Percentiles rank a stretch among this genome's conserved stretches.
Conservation (phyloP, 495 filamentous ascomycete genomes). For the Penicillium atrosanguineum region DNA sequence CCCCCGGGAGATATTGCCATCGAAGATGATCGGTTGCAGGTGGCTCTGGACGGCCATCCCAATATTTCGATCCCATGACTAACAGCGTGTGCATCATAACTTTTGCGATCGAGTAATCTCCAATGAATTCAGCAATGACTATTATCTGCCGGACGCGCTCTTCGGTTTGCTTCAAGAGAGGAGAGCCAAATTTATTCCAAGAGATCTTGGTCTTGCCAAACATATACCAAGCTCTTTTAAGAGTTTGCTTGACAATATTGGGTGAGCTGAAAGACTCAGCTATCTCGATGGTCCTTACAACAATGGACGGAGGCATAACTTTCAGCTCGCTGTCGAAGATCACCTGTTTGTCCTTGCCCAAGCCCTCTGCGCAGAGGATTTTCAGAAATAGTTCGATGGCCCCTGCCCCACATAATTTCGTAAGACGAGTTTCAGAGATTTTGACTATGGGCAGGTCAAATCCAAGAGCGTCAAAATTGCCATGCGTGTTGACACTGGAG, state of each 20-base stretch:
- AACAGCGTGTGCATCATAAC: slow-evolving; percentile 55
- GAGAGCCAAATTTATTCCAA: slow-evolving; percentile 20
- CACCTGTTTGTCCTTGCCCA: neutral
- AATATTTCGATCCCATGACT: slow-evolving; percentile 61
- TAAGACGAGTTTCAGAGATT: slow-evolving; percentile 23
- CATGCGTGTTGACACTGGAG: neutral
- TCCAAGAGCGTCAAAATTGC: neutral
- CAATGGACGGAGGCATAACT: slow-evolving; percentile 25
- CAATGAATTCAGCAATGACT: slow-evolving; percentile 32
- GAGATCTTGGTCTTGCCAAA: slow-evolving; percentile 30
- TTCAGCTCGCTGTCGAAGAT: slow-evolving; percentile 27
- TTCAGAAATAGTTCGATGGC: slow-evolving; percentile 39
- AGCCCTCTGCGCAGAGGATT: slow-evolving; percentile 30
- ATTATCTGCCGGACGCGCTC: slow-evolving; percentile 41
- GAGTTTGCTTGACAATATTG: slow-evolving; percentile 13
- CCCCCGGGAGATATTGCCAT: slow-evolving; percentile 74
- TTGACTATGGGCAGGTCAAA: slow-evolving; percentile 25
- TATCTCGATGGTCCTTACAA: slow-evolving; percentile 35
- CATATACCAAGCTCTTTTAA: slow-evolving; percentile 24
- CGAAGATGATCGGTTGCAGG: slow-evolving; percentile 28
- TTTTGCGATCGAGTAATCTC: slow-evolving; percentile 23
- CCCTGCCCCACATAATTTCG: slow-evolving; percentile 30
- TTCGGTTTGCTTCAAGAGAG: slow-evolving; percentile 35
- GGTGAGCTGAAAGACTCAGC: slow-evolving; percentile 40
- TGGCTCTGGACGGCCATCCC: slow-evolving; percentile 43